phyloP scores from a whole-genome alignment of 202 grass and related monocot species.

The Saccharum hybrid region DNA sequence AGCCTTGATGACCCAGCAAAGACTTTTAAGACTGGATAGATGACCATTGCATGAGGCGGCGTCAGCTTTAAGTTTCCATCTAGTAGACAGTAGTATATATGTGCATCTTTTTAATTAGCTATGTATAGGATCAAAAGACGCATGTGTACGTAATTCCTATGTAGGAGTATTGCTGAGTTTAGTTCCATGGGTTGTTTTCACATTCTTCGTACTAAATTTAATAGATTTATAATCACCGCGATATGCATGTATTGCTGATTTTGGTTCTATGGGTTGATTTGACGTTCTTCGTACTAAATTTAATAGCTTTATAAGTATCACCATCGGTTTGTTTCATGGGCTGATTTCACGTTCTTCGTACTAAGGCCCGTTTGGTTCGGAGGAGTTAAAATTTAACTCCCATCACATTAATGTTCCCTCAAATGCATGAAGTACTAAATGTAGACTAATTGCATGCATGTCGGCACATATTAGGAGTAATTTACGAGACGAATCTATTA shows the following conservation, averaged over 20 bases:
- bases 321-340: background rate
- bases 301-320: background rate
- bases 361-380: no score
- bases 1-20: constrained; percentile 11
- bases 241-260: no score
- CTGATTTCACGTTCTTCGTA: no score
- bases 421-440: no score
- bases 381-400: no score
- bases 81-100: background rate
- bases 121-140: background rate
- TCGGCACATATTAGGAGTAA: no score
- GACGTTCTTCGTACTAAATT: background rate
- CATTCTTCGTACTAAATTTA: no score
- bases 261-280: background rate
- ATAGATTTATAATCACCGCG: no score
- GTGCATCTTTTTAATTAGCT: background rate
- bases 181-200: background rate
- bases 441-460: no score
- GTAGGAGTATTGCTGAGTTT: background rate
- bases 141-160: no score
- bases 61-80: constrained; percentile 41
- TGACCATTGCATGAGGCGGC: background rate
- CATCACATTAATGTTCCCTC: no score
- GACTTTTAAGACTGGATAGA: background rate
- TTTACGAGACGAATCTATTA: no score